A percentile compares a stretch with the other conserved stretches of the same genome.
phyloP scores from a whole-genome alignment of 1,139 yeast genomes.

The Sugiyamaella japonica region DNA sequence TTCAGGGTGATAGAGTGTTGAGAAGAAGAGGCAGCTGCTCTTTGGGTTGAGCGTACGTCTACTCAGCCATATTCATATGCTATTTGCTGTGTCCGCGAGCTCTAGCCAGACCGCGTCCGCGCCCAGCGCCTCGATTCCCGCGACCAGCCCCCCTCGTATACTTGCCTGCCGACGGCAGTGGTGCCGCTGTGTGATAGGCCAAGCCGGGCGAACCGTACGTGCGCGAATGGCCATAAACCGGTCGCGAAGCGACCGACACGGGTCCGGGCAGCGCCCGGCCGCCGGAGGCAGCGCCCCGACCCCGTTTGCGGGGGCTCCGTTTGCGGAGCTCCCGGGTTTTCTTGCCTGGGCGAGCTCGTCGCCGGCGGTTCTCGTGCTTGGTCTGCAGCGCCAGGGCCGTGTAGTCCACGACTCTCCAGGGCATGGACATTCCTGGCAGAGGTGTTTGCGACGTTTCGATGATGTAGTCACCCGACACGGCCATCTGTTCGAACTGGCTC shows the following conservation, averaged over 20 bases:
- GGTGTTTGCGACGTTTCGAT: conserved; percentile 18
- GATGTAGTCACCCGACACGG: conserved; percentile 32
- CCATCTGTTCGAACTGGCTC: conserved; percentile 22
- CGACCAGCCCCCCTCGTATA: no score
- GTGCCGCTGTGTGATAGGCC: background rate
- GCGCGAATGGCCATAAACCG: conserved; percentile 23
- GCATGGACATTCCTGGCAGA: conserved; percentile 29
- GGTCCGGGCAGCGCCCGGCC: no score
- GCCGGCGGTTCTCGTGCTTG: conserved; percentile 23
- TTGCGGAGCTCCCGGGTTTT: conserved; percentile 32
- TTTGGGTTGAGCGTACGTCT: no score
- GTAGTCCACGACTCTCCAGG: conserved; percentile 32
- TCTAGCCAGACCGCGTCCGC: no score
- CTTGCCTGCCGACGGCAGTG: no score
- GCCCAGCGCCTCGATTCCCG: no score
- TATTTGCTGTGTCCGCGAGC: no score
- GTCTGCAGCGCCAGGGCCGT: conserved; percentile 31
- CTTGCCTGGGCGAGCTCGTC: conserved; percentile 39
- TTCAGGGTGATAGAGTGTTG: no score
- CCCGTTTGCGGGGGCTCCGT: conserved; percentile 10
- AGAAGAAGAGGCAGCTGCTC: no score
- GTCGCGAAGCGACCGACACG: no score
- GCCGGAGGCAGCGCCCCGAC: no score
- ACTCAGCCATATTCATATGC: no score
- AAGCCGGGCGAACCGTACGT: conserved; percentile 18